Evolutionary conservation across 2,329 filamentous ascomycete genomes (phyloP), one percentile per base, ranked within the genome.

Genomic region (Aspergillus puulaauensis): DNA sequence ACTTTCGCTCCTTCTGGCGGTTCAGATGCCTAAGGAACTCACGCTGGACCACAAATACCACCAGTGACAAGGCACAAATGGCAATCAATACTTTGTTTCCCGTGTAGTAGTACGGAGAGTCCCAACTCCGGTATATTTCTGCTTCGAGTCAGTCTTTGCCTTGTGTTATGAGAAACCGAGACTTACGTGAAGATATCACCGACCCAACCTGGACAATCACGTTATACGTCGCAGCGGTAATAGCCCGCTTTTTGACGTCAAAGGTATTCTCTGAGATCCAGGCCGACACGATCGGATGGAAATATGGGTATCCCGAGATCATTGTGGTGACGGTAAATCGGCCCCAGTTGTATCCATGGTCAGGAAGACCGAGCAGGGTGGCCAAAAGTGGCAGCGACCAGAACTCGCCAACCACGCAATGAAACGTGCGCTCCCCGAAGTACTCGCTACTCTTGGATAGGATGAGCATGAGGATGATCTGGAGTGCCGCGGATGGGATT

Each of bases 31-130:
- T 63, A 43, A 83, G 68, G 35, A 73, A 77, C 57, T 78, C 69
- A 15, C 81, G 73, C 64, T 83, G 80, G 2, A 68, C 68, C 33
- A 84, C 15, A 45, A 85, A 82, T 0, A 77, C 66, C 0, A 78
- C 71, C 11, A 85, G 64, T 0, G 77, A 70, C 3, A 83, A 69
- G 0, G 73, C 77, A 21, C 80, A 77, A 43, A 86, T 80, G 0
- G 79, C 75, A 4, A 86, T 75, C 44, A 83, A 74, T 8, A 84
- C 78, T 11, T 74, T 80, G 70, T 86, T 84, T 3, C 83, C 83
- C 12, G 62, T 73, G 61, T 82, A 80, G 67, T 83, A 85, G 66
- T 82, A 83, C 0, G 82, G 81, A 0, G 70, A 67, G 52, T 84
- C 82, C 61, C 75, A 76, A 2, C 67, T 65, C 17, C 80, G 76